Conservation (phyloP, 768 basidiomycete species). For the Mycena haematopus region DNA sequence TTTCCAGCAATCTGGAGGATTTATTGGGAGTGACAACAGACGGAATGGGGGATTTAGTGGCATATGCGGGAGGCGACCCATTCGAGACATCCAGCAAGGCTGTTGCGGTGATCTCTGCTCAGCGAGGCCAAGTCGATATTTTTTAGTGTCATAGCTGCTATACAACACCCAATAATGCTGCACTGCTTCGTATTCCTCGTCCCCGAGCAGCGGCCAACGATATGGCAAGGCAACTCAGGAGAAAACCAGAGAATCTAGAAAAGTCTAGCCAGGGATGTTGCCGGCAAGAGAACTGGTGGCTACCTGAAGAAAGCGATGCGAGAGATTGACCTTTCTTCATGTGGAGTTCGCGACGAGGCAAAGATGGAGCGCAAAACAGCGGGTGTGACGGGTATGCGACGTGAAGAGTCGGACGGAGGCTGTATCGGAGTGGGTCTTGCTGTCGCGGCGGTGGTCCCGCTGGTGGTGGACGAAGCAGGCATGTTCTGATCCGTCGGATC, state of each 20-base stretch:
- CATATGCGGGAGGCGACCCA: constrained; percentile 12
- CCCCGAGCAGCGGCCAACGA: constrained; percentile 76
- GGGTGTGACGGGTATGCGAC: constrained; percentile 86
- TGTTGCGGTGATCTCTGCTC: constrained; percentile 41
- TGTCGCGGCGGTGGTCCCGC: constrained; percentile 52
- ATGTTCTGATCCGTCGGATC: constrained; percentile 35
- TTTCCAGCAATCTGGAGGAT: background rate
- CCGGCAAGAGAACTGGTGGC: constrained; percentile 4
- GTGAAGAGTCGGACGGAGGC: constrained; percentile 52
- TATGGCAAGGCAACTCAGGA: constrained; percentile 83
- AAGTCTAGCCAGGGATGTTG: constrained; percentile 13
- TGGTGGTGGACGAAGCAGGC: constrained; percentile 59
- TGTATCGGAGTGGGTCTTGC: constrained; percentile 47
- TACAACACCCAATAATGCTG: constrained; percentile 73
- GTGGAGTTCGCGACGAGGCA: constrained; percentile 79
- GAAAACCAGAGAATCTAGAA: constrained; percentile 77
- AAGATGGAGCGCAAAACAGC: constrained; percentile 85
- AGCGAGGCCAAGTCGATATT: constrained; percentile 52
- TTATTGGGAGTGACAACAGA: background rate
- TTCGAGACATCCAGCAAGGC: constrained; percentile 41
- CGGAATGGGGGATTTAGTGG: background rate
- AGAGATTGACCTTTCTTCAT: constrained; percentile 85
- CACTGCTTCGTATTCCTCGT: constrained; percentile 68
- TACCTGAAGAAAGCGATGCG: constrained; percentile 90
- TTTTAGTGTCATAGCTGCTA: constrained; percentile 37